A percentile compares a stretch with the other conserved stretches of the same genome.
phyloP scores from a whole-genome alignment of 2,329 filamentous ascomycete genomes.

The Calonectria montana region DNA sequence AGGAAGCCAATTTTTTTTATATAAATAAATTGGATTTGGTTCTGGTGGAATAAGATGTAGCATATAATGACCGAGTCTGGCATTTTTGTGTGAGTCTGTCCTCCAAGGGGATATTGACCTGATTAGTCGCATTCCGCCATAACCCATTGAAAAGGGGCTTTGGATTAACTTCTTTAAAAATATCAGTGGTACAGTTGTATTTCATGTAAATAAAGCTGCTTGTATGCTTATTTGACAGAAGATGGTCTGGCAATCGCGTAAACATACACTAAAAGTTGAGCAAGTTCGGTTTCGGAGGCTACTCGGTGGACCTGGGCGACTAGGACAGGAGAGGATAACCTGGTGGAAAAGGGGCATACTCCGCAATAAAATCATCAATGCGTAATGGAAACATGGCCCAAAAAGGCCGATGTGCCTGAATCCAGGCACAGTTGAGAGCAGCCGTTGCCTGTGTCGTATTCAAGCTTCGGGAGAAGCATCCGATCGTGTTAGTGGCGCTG shows the following conservation, averaged over 20 bases:
- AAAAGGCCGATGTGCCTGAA: background rate
- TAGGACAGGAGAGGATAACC: background rate
- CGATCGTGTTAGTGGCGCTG: constrained; percentile 1
- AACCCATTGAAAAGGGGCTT: background rate
- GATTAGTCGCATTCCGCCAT: no score
- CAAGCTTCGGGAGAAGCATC: background rate
- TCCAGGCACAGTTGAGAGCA: background rate
- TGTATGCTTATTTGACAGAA: no score
- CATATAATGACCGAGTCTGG: no score
- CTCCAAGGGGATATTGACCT: no score
- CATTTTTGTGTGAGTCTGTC: no score
- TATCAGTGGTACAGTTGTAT: background rate
- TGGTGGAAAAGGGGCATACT: background rate
- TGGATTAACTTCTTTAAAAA: background rate
- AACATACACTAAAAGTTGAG: background rate
- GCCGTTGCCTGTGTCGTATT: background rate
- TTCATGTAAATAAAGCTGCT: background rate
- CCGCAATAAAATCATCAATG: background rate
- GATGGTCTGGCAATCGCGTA: background rate
- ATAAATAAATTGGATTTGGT: no score
- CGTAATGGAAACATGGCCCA: background rate
- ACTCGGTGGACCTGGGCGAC: background rate
- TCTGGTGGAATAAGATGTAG: no score
- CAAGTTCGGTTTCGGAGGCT: background rate
- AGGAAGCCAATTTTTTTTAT: no score